Conservation (phyloP, 495 filamentous ascomycete genomes). For the Massariosphaeria phaeospora region DNA sequence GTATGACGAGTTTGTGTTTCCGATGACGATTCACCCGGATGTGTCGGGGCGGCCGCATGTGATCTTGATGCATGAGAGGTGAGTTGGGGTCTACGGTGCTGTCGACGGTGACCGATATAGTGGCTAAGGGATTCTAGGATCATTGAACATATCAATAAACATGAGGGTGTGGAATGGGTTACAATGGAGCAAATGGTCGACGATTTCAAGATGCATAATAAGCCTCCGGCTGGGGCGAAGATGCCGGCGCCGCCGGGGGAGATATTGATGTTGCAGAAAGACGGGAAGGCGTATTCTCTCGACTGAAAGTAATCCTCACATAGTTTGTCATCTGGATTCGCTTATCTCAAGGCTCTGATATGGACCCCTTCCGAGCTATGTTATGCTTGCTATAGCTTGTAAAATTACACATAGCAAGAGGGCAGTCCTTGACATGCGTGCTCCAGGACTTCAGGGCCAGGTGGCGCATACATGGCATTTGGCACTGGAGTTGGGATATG, state of each 20-base stretch:
- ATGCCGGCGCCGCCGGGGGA: slow-evolving; percentile 60
- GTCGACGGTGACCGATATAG: not conserved
- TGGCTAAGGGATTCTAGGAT: slow-evolving; percentile 31
- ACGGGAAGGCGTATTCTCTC: too few species aligned
- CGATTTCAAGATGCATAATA: slow-evolving; percentile 60
- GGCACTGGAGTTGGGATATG: too few species aligned
- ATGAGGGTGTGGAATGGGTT: slow-evolving; percentile 53
- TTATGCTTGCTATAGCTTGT: too few species aligned
- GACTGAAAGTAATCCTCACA: too few species aligned
- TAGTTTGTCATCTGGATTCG: too few species aligned
- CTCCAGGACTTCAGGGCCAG: too few species aligned
- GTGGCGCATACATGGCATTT: too few species aligned
- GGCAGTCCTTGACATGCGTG: too few species aligned
- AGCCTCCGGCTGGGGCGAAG: slow-evolving; percentile 58
- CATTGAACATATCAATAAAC: slow-evolving; percentile 49
- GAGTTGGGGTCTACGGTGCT: slow-evolving; percentile 1
- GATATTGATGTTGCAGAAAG: slow-evolving; percentile 48
- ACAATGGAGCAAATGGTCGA: slow-evolving; percentile 55
- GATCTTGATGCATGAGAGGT: slow-evolving; percentile 53
- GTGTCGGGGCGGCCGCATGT: slow-evolving; percentile 56
- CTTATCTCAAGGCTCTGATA: too few species aligned
- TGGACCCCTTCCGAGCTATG: too few species aligned
- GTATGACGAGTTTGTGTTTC: slow-evolving; percentile 59
- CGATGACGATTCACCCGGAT: slow-evolving; percentile 58
- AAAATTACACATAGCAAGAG: too few species aligned